Evolutionary conservation across 257 asterid genomes (phyloP).

Genomic region (Haberlea rhodopensis): DNA sequence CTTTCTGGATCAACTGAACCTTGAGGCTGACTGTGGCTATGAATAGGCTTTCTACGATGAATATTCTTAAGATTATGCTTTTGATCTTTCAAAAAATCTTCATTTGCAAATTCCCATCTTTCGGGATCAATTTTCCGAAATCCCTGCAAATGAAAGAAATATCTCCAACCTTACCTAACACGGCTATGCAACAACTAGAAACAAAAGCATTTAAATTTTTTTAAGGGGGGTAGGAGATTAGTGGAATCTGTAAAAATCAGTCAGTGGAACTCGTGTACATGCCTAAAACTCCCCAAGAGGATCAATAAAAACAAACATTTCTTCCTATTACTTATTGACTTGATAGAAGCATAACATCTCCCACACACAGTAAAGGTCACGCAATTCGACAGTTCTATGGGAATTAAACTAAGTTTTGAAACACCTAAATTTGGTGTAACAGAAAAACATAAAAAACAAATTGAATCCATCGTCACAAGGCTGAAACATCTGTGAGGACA

Average conservation of each 20-base stretch:
- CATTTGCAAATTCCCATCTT: constrained; percentile 93
- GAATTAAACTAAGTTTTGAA: too few species aligned
- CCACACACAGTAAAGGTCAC: neutral
- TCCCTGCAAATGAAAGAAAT: constrained; percentile 49
- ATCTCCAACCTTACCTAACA: constrained; percentile 8
- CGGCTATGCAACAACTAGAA: neutral
- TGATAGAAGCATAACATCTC: too few species aligned
- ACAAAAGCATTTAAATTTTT: neutral
- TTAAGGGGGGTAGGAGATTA: neutral
- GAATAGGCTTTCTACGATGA: constrained; percentile 91
- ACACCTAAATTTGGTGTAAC: too few species aligned
- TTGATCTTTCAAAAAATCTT: constrained; percentile 80
- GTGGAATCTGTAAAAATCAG: neutral
- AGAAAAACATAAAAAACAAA: neutral
- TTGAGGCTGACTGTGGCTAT: constrained; percentile 92
- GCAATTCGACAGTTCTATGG: neutral
- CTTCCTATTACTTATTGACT: neutral
- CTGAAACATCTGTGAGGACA: neutral
- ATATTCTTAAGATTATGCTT: constrained; percentile 87
- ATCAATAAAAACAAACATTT: neutral
- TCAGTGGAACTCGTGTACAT: neutral
- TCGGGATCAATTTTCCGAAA: constrained; percentile 94
- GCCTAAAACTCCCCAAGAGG: neutral
- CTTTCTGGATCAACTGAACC: constrained; percentile 76
- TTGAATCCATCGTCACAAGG: neutral